A percentile compares a stretch with the other conserved stretches of the same genome.
These are phyloP conservation scores for Hysterium pulicare DNA, from an alignment of 2,329 filamentous ascomycete species.

Conservation along the genomic window DNA sequence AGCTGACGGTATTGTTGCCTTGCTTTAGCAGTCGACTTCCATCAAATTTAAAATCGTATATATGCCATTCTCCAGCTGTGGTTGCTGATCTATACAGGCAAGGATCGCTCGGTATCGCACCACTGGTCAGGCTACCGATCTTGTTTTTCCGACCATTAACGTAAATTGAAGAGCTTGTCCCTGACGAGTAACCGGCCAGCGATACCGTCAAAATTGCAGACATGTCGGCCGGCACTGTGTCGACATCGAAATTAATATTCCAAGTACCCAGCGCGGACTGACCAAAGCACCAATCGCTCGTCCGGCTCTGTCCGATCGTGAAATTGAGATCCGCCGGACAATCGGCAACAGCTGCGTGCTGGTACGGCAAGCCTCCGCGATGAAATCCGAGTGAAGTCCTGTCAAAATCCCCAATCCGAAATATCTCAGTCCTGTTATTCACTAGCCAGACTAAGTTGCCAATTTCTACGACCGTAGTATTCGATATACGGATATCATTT, in stretches of 20 bases:
- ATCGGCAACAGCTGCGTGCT: slow-evolving; percentile 44
- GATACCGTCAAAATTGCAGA: slow-evolving; percentile 42
- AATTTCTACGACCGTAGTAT: slow-evolving; percentile 36
- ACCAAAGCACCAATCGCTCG: slow-evolving; percentile 49
- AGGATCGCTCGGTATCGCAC: slow-evolving; percentile 42
- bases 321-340: slow-evolving; percentile 48
- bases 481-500: slow-evolving; percentile 40
- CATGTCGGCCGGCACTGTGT: slow-evolving; percentile 5
- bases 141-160: slow-evolving; percentile 35
- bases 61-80: slow-evolving; percentile 47
- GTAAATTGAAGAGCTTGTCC: slow-evolving; percentile 40
- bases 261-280: slow-evolving; percentile 39
- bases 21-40: slow-evolving; percentile 16
- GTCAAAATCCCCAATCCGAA: slow-evolving; percentile 50
- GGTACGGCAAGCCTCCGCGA: slow-evolving; percentile 40
- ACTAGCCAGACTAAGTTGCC: slow-evolving; percentile 42
- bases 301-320: slow-evolving; percentile 36
- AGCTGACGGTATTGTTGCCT: slow-evolving; percentile 37
- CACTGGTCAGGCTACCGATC: slow-evolving; percentile 41
- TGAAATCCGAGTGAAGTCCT: slow-evolving; percentile 46
- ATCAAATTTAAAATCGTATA: slow-evolving; percentile 41
- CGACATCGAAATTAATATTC: slow-evolving; percentile 33
- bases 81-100: slow-evolving; percentile 49
- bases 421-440: slow-evolving; percentile 39
- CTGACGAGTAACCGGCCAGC: slow-evolving; percentile 45